phyloP scores from a whole-genome alignment of 768 basidiomycete species.

The Suillus decipiens region DNA sequence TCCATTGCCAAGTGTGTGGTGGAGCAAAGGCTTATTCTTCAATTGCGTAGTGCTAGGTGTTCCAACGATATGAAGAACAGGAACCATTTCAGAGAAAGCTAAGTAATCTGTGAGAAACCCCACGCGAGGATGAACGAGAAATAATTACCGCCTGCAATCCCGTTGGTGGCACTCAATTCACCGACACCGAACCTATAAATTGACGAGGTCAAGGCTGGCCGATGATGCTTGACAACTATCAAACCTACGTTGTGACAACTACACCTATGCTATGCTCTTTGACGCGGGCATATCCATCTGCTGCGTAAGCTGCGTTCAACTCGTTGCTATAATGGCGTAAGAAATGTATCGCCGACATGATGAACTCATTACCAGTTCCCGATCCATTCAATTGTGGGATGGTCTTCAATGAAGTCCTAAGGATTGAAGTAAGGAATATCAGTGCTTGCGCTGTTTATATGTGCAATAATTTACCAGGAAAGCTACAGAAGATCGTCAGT shows the following conservation, averaged over 20 bases:
- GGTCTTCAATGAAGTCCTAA: conserved; percentile 82
- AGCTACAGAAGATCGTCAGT: conserved; percentile 20
- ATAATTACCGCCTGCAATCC: conserved; percentile 67
- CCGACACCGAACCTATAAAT: conserved; percentile 82
- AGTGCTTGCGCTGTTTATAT: background rate
- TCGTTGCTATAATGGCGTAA: conserved; percentile 57
- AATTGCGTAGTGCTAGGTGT: conserved; percentile 76
- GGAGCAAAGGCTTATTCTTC: conserved; percentile 70
- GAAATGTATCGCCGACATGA: background rate
- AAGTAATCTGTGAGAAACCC: conserved; percentile 7
- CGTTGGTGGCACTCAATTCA: conserved; percentile 85
- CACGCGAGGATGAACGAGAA: background rate
- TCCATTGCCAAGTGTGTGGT: conserved; percentile 88
- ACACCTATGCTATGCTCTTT: conserved; percentile 75
- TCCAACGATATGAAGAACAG: conserved; percentile 87
- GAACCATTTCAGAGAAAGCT: conserved; percentile 89
- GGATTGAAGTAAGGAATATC: conserved; percentile 1
- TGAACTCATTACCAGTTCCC: conserved; percentile 66
- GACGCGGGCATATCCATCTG: conserved; percentile 90
- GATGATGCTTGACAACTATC: background rate
- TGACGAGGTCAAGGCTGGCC: conserved; percentile 1
- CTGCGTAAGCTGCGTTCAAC: conserved; percentile 87
- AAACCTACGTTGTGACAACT: conserved; percentile 71
- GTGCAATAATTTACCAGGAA: conserved; percentile 25
- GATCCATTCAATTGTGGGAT: conserved; percentile 78